Conservation (phyloP, 306 rosid species). For the Lotus japonicus region DNA sequence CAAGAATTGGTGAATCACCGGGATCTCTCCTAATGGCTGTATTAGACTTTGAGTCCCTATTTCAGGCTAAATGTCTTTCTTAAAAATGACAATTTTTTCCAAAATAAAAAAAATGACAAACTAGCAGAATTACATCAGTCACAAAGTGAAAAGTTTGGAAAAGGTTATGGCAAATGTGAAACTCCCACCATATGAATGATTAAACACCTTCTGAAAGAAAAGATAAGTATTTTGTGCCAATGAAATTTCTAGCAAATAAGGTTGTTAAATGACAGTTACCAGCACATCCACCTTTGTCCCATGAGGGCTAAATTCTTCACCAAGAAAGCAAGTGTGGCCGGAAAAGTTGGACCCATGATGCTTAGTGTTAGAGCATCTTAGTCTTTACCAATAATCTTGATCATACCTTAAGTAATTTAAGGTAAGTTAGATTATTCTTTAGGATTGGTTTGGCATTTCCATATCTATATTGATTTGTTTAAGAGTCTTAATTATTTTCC, state of each 20-base stretch:
- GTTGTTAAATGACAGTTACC: neutral
- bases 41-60: no score
- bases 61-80: neutral
- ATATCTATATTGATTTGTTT: no score
- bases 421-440: no score
- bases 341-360: slow-evolving; percentile 7
- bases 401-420: no score
- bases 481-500: no score
- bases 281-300: no score
- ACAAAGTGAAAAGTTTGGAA: neutral
- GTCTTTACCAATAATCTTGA: no score
- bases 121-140: neutral
- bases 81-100: neutral
- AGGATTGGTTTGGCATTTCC: no score
- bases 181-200: neutral
- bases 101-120: no score
- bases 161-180: neutral
- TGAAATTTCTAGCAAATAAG: neutral
- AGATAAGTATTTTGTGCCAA: neutral
- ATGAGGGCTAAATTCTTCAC: neutral
- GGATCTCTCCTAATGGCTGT: no score
- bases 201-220: neutral
- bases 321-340: neutral
- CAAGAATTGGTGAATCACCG: neutral
- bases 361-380: neutral